These are phyloP conservation scores for Ascoidea asiatica DNA, from an alignment of 805 yeast species.

Conservation along the genomic window DNA sequence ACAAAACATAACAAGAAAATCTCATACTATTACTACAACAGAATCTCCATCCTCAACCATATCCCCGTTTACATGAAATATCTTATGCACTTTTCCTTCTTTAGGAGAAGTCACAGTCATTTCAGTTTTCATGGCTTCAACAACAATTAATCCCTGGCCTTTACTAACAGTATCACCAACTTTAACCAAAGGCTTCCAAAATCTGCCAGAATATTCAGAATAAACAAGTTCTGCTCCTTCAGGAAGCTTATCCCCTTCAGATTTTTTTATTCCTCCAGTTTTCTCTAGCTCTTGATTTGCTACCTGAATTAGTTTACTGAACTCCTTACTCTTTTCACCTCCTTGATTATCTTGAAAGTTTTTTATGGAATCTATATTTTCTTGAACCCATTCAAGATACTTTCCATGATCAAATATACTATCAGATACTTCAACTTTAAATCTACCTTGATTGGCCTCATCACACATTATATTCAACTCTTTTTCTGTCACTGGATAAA, in stretches of 20 bases:
- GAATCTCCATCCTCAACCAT: slow-evolving; percentile 96
- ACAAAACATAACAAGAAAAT: not conserved
- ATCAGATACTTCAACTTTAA: slow-evolving; percentile 59
- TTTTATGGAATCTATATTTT: slow-evolving; percentile 58
- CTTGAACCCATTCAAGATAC: slow-evolving; percentile 68
- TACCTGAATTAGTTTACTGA: slow-evolving; percentile 68
- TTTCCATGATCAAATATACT: slow-evolving; percentile 71
- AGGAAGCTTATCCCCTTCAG: slow-evolving; percentile 42
- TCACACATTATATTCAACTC: slow-evolving; percentile 63
- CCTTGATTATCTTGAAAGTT: slow-evolving; percentile 51
- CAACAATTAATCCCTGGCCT: slow-evolving; percentile 75
- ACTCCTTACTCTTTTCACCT: slow-evolving; percentile 76
- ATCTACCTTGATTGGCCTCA: slow-evolving; percentile 71
- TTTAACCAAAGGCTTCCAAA: slow-evolving; percentile 82
- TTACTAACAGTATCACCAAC: slow-evolving; percentile 63
- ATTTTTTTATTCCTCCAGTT: slow-evolving; percentile 30
- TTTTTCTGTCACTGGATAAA: slow-evolving; percentile 80
- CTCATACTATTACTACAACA: slow-evolving; percentile 63
- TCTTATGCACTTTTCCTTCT: slow-evolving; percentile 58
- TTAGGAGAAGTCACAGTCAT: slow-evolving; percentile 72
- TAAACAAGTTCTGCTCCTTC: slow-evolving; percentile 77
- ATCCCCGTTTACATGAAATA: slow-evolving; percentile 77
- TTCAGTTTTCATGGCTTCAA: slow-evolving; percentile 98
- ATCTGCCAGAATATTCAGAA: slow-evolving; percentile 93
- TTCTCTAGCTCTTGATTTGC: slow-evolving; percentile 58